Percentiles rank a stretch among this genome's conserved stretches.
These are phyloP conservation scores for Arabidopsis suecica DNA, from an alignment of 345 rosid species.

Conservation along the genomic window DNA sequence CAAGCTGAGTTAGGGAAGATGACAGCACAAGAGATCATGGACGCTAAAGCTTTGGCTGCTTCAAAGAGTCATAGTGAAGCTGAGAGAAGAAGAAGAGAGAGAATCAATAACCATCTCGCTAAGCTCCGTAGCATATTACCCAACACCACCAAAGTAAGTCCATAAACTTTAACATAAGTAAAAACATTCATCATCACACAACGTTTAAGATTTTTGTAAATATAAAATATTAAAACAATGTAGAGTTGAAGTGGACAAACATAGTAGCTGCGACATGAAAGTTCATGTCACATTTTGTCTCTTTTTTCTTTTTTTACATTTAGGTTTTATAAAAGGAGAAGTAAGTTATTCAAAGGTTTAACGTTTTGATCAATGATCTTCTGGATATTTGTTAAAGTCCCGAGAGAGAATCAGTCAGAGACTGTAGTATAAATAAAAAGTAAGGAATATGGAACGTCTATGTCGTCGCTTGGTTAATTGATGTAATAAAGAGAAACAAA, in stretches of 20 bases:
- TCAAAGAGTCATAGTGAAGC: slow-evolving; percentile 98
- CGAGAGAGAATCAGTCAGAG: slow-evolving; percentile 47
- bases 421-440: slow-evolving; percentile 40
- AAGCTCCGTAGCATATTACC: slow-evolving; percentile 95
- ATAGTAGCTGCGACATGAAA: slow-evolving; percentile 41
- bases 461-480: slow-evolving; percentile 65
- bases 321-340: slow-evolving; percentile 38
- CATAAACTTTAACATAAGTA: neutral
- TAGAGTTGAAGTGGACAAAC: slow-evolving; percentile 42
- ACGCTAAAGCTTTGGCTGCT: slow-evolving; percentile 99
- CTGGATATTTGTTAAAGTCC: slow-evolving; percentile 44
- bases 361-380: slow-evolving; percentile 35
- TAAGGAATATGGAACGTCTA: slow-evolving; percentile 55
- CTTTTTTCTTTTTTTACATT: slow-evolving; percentile 18
- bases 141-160: slow-evolving; percentile 95
- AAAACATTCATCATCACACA: slow-evolving; percentile 23
- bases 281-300: slow-evolving; percentile 46
- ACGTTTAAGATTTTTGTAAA: neutral
- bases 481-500: slow-evolving; percentile 79
- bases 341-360: slow-evolving; percentile 34
- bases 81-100: slow-evolving; percentile 92
- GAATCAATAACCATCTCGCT: slow-evolving; percentile 96
- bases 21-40: slow-evolving; percentile 98
- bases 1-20: slow-evolving; percentile 85
- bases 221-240: slow-evolving; percentile 13